phyloP scores from a whole-genome alignment of 2,329 filamentous ascomycete species.

The Thelonectria rubi region DNA sequence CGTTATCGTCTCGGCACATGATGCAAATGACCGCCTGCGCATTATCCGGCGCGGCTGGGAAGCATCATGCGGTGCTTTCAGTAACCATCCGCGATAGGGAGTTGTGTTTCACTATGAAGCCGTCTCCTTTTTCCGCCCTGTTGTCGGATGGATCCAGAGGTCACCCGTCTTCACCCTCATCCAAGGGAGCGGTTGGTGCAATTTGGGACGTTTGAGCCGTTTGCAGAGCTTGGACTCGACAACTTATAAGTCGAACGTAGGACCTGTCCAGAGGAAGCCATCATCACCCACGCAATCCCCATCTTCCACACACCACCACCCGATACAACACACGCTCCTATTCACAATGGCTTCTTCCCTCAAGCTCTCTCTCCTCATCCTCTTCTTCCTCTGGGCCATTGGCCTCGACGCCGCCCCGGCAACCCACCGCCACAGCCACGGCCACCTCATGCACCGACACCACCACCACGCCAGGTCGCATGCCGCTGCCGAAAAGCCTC shows the following conservation, averaged over 20 bases:
- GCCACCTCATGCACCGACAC: constrained; percentile 48
- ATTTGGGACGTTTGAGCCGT: constrained; percentile 33
- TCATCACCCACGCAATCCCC: not conserved
- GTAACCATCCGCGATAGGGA: not conserved
- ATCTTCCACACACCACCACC: not conserved
- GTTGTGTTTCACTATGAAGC: constrained; percentile 32
- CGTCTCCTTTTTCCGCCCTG: constrained; percentile 6
- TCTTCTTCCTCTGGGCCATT: constrained; percentile 37
- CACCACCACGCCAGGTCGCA: constrained; percentile 25
- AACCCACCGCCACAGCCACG: constrained; percentile 32
- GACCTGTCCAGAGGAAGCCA: not conserved
- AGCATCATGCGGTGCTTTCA: not conserved
- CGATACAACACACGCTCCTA: not conserved
- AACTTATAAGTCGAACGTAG: constrained; percentile 3
- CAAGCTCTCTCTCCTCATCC: constrained; percentile 30
- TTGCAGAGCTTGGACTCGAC: constrained; percentile 3
- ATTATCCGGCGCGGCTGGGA: constrained; percentile 36
- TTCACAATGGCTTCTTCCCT: constrained; percentile 33
- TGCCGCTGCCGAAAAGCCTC: constrained; percentile 5
- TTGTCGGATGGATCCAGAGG: too few species aligned
- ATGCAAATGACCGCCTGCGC: constrained; percentile 21
- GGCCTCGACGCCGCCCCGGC: constrained; percentile 40
- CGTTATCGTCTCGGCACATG: constrained; percentile 9
- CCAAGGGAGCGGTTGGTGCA: constrained; percentile 28
- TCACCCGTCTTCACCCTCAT: constrained; percentile 28